Base-by-base conservation (phyloP, 2,329 filamentous ascomycete species). In the Fusarium dlaminii region DNA sequence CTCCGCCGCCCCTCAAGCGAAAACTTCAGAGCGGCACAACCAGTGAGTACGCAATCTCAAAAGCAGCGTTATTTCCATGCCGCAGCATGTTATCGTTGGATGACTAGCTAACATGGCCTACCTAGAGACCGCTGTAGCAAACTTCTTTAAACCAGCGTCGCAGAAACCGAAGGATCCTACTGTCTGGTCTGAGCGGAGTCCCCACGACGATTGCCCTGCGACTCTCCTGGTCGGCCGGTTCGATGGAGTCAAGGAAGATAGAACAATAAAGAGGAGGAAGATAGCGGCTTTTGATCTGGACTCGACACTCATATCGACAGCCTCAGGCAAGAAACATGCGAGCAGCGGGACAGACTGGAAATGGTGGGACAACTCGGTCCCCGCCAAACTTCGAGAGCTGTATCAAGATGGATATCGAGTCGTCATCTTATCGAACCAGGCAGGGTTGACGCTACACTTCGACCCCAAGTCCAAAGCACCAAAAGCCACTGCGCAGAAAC, bases 361-460 rank as follows among this genome's bases (percentile, higher is more conserved):
- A 81, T 99, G 96, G 96, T 98, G 95, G 94, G 86, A 97, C 80
- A 77, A 83, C 20, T 87, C 84, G 24, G 93, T 98, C 1, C 94
- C 94, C 2, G 83, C 82, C 1, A 89, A 85, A 59, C 81, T 99
- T 24, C 89, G 88, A 73, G 85, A 91, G 67, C 85, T 98, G 5
- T 89, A 94, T 78, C 73, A 83, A 17, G 89, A 96, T 75, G 94
- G 91, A 36, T 97, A 93, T 82, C 89, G 89, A 51, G 83, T 98
- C 18, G 89, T 94, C 24, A 89, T 98, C 54, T 83, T 99, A 56
- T 97, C 94, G 71, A 99, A 99, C 81, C 96, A 99, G 82, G 95
- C 88, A 56, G 94, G 93, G 20, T 87, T 99, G 49, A 92, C 89
- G 22, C 85, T 98, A 5, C 93, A 93, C 72, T 88, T 90, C 24